Evolutionary conservation across 192 early-diverging fungal genomes (phyloP).

Genomic region (Coemansia sp.): DNA sequence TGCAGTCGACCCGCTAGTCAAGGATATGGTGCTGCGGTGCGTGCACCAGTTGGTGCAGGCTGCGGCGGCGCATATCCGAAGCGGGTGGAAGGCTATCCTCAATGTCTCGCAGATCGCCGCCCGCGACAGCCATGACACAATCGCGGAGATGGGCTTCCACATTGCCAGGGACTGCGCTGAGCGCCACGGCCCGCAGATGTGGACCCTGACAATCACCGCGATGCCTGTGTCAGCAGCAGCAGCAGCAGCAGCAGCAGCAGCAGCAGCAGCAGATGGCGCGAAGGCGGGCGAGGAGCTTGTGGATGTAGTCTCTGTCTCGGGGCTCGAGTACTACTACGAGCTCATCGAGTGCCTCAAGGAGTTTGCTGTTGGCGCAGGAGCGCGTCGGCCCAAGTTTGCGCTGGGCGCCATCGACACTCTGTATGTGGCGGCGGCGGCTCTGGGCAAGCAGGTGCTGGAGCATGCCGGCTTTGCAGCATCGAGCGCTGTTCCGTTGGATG

Average conservation of each 20-base stretch:
- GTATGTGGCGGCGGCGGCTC: conserved; percentile 20
- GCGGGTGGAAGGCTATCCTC: conserved; percentile 78
- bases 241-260: no score
- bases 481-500: conserved; percentile 40
- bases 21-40: conserved; percentile 80
- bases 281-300: background rate
- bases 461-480: conserved; percentile 15
- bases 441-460: conserved; percentile 33
- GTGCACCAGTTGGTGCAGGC: conserved; percentile 76
- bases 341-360: conserved; percentile 51
- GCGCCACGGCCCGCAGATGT: conserved; percentile 42
- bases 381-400: conserved; percentile 39
- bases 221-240: background rate
- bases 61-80: conserved; percentile 73
- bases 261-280: no score
- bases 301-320: conserved; percentile 26
- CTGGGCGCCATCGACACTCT: conserved; percentile 50
- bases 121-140: conserved; percentile 65
- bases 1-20: conserved; percentile 50
- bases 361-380: conserved; percentile 29
- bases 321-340: conserved; percentile 55
- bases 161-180: conserved; percentile 45
- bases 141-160: conserved; percentile 77
- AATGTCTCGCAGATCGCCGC: conserved; percentile 67
- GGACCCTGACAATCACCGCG: conserved; percentile 17